Conservation (phyloP, 768 basidiomycete species). For the Suillus weaverae region DNA sequence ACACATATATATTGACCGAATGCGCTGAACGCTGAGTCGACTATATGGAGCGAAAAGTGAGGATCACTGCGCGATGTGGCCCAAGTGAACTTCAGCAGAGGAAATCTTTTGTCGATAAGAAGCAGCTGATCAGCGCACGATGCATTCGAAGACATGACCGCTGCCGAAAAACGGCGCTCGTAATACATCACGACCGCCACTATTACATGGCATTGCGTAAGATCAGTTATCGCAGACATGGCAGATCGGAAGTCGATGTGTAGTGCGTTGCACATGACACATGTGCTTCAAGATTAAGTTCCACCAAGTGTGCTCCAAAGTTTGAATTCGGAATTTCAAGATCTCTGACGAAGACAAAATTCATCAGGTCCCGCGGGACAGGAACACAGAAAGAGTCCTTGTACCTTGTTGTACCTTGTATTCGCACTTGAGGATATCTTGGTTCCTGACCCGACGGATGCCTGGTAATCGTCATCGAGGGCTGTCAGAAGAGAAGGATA, state of each 20-base stretch:
- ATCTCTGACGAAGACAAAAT: not conserved
- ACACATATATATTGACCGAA: not conserved
- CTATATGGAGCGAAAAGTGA: not conserved
- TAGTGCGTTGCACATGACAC: not conserved
- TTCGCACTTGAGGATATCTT: not conserved
- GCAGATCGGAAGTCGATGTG: slow-evolving; percentile 1
- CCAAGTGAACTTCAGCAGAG: not conserved
- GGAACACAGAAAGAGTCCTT: not conserved
- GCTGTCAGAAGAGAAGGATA: not conserved
- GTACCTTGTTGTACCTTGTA: slow-evolving; percentile 6
- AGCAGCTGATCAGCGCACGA: not conserved
- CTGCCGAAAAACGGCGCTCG: not conserved
- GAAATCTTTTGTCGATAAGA: not conserved
- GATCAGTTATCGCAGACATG: not conserved
- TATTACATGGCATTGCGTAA: slow-evolving; percentile 6
- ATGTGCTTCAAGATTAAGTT: not conserved
- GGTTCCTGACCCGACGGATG: not conserved
- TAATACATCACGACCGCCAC: not conserved
- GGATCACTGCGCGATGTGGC: not conserved
- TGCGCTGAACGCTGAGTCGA: not conserved
- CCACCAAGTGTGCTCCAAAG: not conserved
- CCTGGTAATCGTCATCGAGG: not conserved
- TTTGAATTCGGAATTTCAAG: not conserved
- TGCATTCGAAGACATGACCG: not conserved
- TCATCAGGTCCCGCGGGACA: slow-evolving; percentile 1